Conservation (phyloP, 108 stramenopile species). For the Bacterosira constricta region DNA sequence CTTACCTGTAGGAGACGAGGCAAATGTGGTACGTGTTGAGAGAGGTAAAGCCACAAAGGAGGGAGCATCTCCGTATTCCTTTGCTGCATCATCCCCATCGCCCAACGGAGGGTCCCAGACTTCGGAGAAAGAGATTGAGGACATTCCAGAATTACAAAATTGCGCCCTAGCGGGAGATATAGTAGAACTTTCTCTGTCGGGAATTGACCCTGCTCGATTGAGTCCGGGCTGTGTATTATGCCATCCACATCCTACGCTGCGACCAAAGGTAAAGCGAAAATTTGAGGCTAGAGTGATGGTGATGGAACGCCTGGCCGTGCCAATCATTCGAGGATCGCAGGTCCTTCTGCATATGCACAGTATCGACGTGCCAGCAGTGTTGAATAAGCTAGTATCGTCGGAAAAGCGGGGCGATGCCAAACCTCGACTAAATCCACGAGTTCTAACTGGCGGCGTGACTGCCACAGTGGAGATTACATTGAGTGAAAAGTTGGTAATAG, state of each 20-base stretch:
- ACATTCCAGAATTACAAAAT: slow-evolving; percentile 42
- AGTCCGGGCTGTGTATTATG: slow-evolving; percentile 80
- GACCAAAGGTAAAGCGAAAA: slow-evolving; percentile 57
- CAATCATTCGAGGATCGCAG: slow-evolving; percentile 75
- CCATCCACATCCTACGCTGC: slow-evolving; percentile 55
- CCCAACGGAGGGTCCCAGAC: neutral
- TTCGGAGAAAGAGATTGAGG: slow-evolving; percentile 22
- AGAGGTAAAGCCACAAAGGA: slow-evolving; percentile 61
- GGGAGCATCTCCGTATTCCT: slow-evolving; percentile 34
- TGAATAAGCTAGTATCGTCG: slow-evolving; percentile 55
- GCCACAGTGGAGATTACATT: slow-evolving; percentile 80
- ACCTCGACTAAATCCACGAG: slow-evolving; percentile 58
- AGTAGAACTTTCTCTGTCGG: slow-evolving; percentile 72
- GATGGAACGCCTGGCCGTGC: slow-evolving; percentile 62
- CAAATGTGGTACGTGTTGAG: slow-evolving; percentile 65
- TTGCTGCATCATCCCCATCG: neutral
- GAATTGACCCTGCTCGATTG: slow-evolving; percentile 79
- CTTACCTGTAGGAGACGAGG: slow-evolving; percentile 83
- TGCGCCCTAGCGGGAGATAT: slow-evolving; percentile 89
- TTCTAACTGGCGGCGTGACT: slow-evolving; percentile 57
- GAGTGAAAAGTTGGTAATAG: slow-evolving; percentile 37
- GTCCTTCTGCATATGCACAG: slow-evolving; percentile 85
- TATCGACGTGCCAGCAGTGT: slow-evolving; percentile 72
- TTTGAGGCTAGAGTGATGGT: slow-evolving; percentile 64
- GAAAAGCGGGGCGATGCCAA: slow-evolving; percentile 22